Conservation (phyloP, 169 alveolate species). For the Eimeria praecox region DNA sequence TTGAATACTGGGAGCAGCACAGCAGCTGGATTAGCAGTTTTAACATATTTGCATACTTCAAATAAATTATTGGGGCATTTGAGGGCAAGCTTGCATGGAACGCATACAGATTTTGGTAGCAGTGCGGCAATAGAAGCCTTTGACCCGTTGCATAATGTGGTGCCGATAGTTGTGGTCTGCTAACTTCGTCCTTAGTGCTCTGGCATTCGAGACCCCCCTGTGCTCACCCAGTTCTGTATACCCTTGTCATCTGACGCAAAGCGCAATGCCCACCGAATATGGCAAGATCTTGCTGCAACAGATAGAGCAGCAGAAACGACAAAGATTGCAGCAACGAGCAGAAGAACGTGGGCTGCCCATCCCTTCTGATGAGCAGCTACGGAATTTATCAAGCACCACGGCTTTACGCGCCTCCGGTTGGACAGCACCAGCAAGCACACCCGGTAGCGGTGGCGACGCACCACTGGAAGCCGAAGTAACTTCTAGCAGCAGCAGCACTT, state of each 20-base stretch:
- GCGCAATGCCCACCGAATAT: conserved; percentile 71
- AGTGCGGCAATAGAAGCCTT: neutral
- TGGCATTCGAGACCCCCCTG: neutral
- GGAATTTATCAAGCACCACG: neutral
- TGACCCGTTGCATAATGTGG: neutral
- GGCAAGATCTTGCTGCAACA: conserved; percentile 77
- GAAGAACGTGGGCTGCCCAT: conserved; percentile 75
- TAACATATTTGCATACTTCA: neutral
- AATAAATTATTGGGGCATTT: neutral
- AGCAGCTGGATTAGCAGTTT: neutral
- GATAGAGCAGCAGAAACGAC: conserved; percentile 63
- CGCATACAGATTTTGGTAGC: neutral
- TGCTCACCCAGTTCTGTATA: neutral
- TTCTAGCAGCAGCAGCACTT: neutral
- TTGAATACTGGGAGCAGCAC: neutral
- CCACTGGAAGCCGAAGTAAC: conserved; percentile 27
- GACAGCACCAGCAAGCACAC: neutral
- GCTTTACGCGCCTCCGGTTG: neutral
- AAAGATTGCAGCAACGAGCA: conserved; percentile 61
- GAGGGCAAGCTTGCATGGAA: neutral
- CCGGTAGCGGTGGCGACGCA: neutral
- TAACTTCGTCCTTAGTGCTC: neutral
- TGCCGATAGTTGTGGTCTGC: neutral
- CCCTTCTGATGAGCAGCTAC: conserved; percentile 21
- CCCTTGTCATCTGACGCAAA: neutral